Conservation (phyloP, 331 rosid genomes). For the Telfairia occidentalis region DNA sequence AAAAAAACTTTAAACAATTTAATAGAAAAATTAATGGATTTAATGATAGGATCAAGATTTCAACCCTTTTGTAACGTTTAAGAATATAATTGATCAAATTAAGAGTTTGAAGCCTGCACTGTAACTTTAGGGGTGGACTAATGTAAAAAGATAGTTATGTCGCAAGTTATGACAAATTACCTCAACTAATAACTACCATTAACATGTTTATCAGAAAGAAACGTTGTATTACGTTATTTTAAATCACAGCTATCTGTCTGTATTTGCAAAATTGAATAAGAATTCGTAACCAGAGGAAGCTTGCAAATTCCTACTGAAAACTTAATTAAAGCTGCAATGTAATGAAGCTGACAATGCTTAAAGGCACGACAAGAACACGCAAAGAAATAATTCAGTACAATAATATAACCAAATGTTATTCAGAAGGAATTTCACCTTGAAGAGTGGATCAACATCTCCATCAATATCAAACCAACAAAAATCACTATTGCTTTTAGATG, state of each 20-base stretch:
- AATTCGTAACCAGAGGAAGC: not conserved
- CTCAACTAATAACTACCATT: not conserved
- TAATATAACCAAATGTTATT: not conserved
- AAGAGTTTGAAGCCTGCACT: not conserved
- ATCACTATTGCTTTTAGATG: constrained; percentile 53
- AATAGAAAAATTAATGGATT: not conserved
- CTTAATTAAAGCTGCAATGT: not conserved
- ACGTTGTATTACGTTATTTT: not conserved
- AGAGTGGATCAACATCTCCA: constrained; percentile 78
- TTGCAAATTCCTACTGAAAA: not conserved
- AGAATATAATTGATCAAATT: not conserved
- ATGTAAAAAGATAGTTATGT: not conserved
- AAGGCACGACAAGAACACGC: not conserved
- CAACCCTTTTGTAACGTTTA: not conserved
- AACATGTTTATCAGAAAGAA: not conserved
- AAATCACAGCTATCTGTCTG: not conserved
- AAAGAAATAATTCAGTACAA: not conserved
- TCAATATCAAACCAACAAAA: constrained; percentile 79
- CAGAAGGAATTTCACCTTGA: constrained; percentile 43
- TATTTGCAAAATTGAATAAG: not conserved
- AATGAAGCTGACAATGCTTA: not conserved
- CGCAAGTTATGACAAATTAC: not conserved
- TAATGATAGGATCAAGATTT: not conserved
- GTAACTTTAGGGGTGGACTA: not conserved
- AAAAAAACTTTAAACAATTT: not conserved